These are phyloP conservation scores for Carex kokanica DNA, from an alignment of 176 grass and related monocot genomes.

Conservation along the genomic window DNA sequence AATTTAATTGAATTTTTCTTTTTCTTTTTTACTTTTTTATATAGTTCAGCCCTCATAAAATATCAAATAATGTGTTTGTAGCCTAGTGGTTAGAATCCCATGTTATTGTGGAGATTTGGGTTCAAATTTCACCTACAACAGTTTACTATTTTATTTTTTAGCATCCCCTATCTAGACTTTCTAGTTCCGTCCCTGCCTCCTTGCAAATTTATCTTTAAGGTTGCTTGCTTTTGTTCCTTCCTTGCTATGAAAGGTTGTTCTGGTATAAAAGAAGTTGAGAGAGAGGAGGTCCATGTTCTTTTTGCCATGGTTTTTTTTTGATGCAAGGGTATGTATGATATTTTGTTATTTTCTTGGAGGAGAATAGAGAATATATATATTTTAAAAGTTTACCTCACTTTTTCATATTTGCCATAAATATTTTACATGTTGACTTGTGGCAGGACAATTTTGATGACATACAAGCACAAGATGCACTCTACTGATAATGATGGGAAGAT, in stretches of 20 bases:
- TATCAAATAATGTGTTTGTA: no score
- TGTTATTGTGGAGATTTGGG: no score
- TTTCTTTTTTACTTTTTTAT: no score
- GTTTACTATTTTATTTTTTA: no score
- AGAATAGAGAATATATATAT: neutral
- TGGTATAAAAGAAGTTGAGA: neutral
- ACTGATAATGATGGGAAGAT: slow-evolving; percentile 82
- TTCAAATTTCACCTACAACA: no score
- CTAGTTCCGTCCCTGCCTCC: neutral
- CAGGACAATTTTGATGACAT: slow-evolving; percentile 95
- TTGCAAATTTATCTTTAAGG: neutral
- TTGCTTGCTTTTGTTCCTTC: slow-evolving; percentile 15
- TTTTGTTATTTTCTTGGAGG: neutral
- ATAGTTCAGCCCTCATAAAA: no score
- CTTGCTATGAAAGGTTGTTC: neutral
- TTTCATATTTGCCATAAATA: neutral
- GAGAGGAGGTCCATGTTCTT: neutral
- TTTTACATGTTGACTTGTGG: slow-evolving; percentile 8
- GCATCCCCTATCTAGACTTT: no score
- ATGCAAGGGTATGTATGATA: neutral
- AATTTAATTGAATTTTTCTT: no score
- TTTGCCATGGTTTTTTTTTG: neutral
- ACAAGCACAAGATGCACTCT: slow-evolving; percentile 98
- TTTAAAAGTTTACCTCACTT: neutral
- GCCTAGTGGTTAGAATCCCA: no score